Conservation (phyloP, 345 rosid genomes). For the Hibiscus trionum region DNA sequence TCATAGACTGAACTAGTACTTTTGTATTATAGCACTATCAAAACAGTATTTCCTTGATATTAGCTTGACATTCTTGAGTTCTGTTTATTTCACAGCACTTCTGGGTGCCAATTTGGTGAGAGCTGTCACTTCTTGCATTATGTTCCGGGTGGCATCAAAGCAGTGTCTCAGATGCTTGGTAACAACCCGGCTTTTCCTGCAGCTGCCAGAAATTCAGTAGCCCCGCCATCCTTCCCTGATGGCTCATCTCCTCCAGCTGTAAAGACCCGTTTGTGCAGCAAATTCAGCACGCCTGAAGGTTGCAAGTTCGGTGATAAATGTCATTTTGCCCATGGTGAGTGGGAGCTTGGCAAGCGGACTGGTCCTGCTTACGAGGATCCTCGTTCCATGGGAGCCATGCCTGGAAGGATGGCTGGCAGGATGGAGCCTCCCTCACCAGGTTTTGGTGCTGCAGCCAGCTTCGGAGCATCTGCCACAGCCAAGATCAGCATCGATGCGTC, state of each 20-base stretch:
- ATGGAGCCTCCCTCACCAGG: slow-evolving; percentile 37
- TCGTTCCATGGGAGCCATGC: slow-evolving; percentile 36
- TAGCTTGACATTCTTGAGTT: not conserved
- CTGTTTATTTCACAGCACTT: slow-evolving; percentile 43
- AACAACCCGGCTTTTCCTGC: slow-evolving; percentile 42
- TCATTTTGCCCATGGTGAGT: slow-evolving; percentile 80
- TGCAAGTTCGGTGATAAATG: slow-evolving; percentile 82
- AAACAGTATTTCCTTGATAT: not conserved
- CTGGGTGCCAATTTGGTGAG: slow-evolving; percentile 92
- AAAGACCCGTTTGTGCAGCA: slow-evolving; percentile 63
- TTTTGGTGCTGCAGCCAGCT: slow-evolving; percentile 58
- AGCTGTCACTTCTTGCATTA: slow-evolving; percentile 82
- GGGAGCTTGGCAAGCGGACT: slow-evolving; percentile 65
- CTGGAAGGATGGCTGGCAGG: slow-evolving; percentile 43
- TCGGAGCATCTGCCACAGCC: slow-evolving; percentile 84
- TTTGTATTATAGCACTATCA: not conserved
- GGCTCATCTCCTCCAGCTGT: slow-evolving; percentile 51
- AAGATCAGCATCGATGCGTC: slow-evolving; percentile 90
- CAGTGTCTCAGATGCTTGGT: slow-evolving; percentile 67
- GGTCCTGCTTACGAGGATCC: slow-evolving; percentile 52
- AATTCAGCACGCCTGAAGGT: slow-evolving; percentile 67
- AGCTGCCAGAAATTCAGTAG: slow-evolving; percentile 48
- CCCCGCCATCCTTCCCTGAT: slow-evolving; percentile 43
- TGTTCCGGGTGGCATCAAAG: slow-evolving; percentile 94
- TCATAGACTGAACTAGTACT: not conserved